Conservation (phyloP, 1,284 basidiomycete genomes). For the Singerocomus rubriflavus region DNA sequence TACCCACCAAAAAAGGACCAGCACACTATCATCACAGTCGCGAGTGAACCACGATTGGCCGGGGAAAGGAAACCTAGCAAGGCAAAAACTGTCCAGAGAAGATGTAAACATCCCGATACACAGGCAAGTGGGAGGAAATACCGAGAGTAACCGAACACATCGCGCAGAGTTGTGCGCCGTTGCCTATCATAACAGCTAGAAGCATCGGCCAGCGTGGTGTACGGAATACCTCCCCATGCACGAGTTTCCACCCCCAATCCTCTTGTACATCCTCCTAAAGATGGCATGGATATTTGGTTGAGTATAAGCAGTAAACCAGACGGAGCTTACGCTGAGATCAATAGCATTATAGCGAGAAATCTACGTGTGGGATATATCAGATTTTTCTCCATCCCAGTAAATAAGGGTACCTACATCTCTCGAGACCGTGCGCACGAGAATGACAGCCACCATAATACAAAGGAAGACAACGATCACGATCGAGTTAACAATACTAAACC, state of each 20-base stretch:
- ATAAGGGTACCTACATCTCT: constrained; percentile 69
- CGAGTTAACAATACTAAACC: constrained; percentile 94
- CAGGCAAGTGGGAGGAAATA: constrained; percentile 27
- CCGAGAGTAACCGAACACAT: constrained; percentile 90
- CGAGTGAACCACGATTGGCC: constrained; percentile 91
- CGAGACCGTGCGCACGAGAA: constrained; percentile 82
- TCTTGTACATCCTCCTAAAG: constrained; percentile 91
- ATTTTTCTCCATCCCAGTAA: constrained; percentile 28
- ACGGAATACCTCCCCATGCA: constrained; percentile 96
- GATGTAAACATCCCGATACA: constrained; percentile 8
- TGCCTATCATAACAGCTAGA: constrained; percentile 85
- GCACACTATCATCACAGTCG: constrained; percentile 94
- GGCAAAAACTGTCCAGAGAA: constrained; percentile 71
- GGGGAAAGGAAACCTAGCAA: constrained; percentile 97
- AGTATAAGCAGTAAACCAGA: background rate
- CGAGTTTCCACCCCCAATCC: constrained; percentile 97
- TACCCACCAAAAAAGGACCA: constrained; percentile 92
- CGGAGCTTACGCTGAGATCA: constrained; percentile 71
- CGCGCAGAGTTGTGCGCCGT: constrained; percentile 84
- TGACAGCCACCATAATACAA: constrained; percentile 90
- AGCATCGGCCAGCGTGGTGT: constrained; percentile 77
- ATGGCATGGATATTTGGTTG: constrained; percentile 7
- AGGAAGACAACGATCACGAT: constrained; percentile 89
- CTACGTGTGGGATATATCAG: constrained; percentile 48
- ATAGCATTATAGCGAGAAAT: constrained; percentile 96